These are phyloP conservation scores for Fusarium haematococcum DNA, from an alignment of 2,329 filamentous ascomycete species.

Conservation along the genomic window DNA sequence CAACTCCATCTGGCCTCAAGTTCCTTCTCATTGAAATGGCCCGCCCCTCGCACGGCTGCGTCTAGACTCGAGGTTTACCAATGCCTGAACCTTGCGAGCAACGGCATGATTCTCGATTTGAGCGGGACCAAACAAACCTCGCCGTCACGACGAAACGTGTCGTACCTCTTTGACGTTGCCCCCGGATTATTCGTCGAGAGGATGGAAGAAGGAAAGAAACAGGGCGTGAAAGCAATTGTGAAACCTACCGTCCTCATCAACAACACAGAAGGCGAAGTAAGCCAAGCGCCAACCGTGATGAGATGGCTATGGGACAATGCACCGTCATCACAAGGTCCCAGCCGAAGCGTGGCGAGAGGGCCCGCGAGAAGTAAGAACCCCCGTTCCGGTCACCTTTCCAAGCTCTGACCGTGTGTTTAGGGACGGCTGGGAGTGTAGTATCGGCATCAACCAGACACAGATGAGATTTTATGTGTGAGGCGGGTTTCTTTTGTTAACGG, in stretches of 20 bases:
- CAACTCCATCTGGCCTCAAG: constrained; percentile 50
- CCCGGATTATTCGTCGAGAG: constrained; percentile 54
- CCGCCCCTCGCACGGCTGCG: constrained; percentile 50
- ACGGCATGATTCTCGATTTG: constrained; percentile 46
- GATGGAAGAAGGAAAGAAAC: constrained; percentile 49
- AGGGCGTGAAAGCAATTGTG: constrained; percentile 47
- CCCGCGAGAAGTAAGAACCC: constrained; percentile 46
- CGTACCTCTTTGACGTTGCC: constrained; percentile 52
- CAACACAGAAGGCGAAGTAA: constrained; percentile 42
- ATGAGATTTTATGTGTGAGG: constrained; percentile 12
- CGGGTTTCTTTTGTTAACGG: neutral
- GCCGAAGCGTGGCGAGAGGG: constrained; percentile 35
- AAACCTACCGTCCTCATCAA: constrained; percentile 51
- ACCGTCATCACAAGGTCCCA: constrained; percentile 24
- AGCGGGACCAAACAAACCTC: constrained; percentile 46
- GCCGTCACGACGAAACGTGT: constrained; percentile 45
- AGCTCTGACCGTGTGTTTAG: constrained; percentile 47
- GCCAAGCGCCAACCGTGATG: constrained; percentile 49
- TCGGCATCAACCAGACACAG: constrained; percentile 34
- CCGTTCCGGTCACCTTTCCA: constrained; percentile 29
- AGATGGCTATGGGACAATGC: constrained; percentile 50
- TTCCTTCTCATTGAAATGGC: constrained; percentile 53
- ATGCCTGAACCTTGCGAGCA: constrained; percentile 50
- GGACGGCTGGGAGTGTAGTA: constrained; percentile 30
- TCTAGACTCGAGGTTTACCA: constrained; percentile 53